Conservation (phyloP, 108 stramenopile species). For the Aurantiochytrium sp. region DNA sequence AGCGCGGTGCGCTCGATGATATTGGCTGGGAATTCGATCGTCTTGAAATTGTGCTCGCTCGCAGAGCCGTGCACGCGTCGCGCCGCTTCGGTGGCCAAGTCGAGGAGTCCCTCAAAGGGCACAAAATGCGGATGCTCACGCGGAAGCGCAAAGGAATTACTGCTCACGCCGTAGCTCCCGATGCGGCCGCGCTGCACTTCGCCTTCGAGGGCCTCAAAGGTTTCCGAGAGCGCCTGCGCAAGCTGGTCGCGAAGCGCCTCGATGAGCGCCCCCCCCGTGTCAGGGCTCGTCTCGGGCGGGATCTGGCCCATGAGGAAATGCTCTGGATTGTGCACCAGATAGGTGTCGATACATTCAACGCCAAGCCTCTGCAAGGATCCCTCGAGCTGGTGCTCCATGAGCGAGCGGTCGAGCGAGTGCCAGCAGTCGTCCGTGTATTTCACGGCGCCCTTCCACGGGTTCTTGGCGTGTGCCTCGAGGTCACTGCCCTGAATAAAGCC, state of each 20-base stretch:
- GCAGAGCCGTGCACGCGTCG: neutral
- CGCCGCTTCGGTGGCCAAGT: neutral
- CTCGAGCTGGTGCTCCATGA: neutral
- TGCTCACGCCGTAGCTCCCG: neutral
- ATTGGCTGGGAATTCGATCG: slow-evolving; percentile 13
- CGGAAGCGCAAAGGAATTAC: neutral
- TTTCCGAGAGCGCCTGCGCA: too few species aligned
- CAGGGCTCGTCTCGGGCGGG: neutral
- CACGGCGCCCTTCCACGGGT: neutral
- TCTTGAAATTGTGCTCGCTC: neutral
- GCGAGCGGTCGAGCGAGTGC: neutral
- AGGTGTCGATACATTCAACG: neutral
- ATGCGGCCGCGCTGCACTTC: neutral
- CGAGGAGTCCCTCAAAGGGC: neutral
- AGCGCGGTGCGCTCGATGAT: neutral
- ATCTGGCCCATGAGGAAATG: neutral
- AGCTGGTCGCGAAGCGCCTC: neutral
- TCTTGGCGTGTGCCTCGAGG: neutral
- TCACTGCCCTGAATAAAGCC: neutral
- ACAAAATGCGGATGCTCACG: neutral
- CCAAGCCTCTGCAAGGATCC: neutral
- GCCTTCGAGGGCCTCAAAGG: neutral
- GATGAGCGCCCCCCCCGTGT: neutral
- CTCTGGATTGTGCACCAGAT: slow-evolving; percentile 10
- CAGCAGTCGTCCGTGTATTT: slow-evolving; percentile 15